A percentile compares a stretch with the other conserved stretches of the same genome.
Conservation (phyloP, 257 asterid genomes). For the Coffea canephora region DNA sequence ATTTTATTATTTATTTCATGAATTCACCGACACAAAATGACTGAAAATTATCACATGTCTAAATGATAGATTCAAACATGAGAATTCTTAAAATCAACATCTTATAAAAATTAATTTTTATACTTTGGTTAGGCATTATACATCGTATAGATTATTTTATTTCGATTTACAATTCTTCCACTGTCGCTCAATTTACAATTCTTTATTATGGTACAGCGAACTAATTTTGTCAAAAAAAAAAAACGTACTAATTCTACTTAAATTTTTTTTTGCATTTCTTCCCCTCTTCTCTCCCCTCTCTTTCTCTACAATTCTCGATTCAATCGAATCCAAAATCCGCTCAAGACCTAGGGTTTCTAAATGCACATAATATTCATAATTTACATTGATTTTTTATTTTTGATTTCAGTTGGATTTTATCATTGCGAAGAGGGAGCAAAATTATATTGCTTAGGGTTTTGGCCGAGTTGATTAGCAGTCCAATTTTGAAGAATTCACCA, state of each 20-base stretch:
- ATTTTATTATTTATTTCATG: too few species aligned
- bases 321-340: slow-evolving; percentile 23
- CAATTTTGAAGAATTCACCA: slow-evolving; percentile 29
- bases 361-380: neutral
- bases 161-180: neutral
- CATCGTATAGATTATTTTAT: too few species aligned
- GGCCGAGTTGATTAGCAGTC: slow-evolving; percentile 14
- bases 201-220: too few species aligned
- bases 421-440: neutral
- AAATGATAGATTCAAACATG: too few species aligned
- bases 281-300: neutral
- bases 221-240: too few species aligned
- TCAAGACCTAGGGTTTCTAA: slow-evolving; percentile 38
- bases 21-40: too few species aligned
- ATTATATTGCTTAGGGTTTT: neutral
- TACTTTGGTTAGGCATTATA: too few species aligned
- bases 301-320: slow-evolving; percentile 12
- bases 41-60: too few species aligned
- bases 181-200: slow-evolving; percentile 12
- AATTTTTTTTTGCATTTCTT: neutral
- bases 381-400: neutral
- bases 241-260: neutral
- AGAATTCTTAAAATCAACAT: too few species aligned
- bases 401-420: neutral
- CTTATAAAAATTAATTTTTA: too few species aligned